A percentile compares a stretch with the other conserved stretches of the same genome.
These are phyloP conservation scores for Blastomyces parvus DNA, from an alignment of 2,329 filamentous ascomycete species.

Conservation along the genomic window DNA sequence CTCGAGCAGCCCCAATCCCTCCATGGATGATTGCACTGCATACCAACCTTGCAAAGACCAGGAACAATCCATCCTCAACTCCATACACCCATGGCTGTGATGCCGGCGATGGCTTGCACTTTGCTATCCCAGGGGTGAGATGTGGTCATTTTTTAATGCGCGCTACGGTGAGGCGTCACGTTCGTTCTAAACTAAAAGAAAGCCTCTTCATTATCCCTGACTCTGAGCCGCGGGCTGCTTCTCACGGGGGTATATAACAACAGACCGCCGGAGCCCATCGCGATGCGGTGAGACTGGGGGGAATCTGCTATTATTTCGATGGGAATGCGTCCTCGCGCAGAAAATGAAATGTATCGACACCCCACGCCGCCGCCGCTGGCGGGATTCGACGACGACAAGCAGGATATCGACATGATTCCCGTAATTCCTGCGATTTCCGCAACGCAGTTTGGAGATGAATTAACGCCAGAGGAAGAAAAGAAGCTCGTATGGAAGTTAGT, in stretches of 20 bases:
- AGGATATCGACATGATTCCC: not conserved
- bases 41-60: not conserved
- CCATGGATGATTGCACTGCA: not conserved
- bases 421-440: not conserved
- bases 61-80: not conserved
- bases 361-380: not conserved
- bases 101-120: not conserved
- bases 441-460: constrained; percentile 4
- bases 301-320: not conserved
- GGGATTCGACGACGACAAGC: not conserved
- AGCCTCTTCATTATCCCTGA: not conserved
- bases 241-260: not conserved
- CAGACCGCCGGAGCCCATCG: not conserved
- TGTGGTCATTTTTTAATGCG: not conserved
- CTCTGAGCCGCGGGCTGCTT: not conserved
- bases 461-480: constrained; percentile 20
- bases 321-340: not conserved
- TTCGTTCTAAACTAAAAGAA: not conserved
- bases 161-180: not conserved
- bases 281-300: not conserved
- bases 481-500: constrained; percentile 17
- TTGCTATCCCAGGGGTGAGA: not conserved
- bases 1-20: not conserved
- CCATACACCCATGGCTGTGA: not conserved
- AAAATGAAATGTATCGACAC: not conserved